Conservation (phyloP, 2,329 filamentous ascomycete species). For the Lasiodiplodia theobromae region DNA sequence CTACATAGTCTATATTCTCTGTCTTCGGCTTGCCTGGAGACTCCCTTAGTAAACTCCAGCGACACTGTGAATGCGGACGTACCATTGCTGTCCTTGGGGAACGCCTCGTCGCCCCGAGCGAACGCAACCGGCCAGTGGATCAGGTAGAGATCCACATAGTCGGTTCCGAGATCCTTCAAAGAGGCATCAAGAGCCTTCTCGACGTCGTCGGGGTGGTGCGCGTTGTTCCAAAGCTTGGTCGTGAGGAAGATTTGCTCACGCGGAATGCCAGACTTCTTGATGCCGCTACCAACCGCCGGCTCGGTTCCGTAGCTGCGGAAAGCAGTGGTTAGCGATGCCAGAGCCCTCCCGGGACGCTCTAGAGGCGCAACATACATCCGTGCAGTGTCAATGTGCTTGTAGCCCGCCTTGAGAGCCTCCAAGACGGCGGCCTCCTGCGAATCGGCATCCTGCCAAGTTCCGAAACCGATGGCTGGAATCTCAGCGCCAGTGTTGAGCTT, state of each 20-base stretch:
- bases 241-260: slow-evolving; percentile 90
- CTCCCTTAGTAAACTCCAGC: slow-evolving; percentile 30
- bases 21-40: slow-evolving; percentile 67
- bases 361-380: slow-evolving; percentile 29
- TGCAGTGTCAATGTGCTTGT: slow-evolving; percentile 62
- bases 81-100: slow-evolving; percentile 3
- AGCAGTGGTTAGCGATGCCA: background rate
- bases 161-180: slow-evolving; percentile 70
- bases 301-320: slow-evolving; percentile 78
- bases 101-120: slow-evolving; percentile 54
- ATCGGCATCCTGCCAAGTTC: slow-evolving; percentile 83
- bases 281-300: slow-evolving; percentile 78
- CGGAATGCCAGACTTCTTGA: slow-evolving; percentile 81
- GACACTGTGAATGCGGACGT: slow-evolving; percentile 36
- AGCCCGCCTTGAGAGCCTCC: slow-evolving; percentile 46
- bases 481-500: slow-evolving; percentile 71
- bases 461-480: slow-evolving; percentile 79
- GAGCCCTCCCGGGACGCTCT: too few species aligned
- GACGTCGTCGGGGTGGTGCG: slow-evolving; percentile 68
- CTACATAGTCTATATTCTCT: slow-evolving; percentile 75
- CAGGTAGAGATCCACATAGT: slow-evolving; percentile 90
- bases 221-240: slow-evolving; percentile 92
- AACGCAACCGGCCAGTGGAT: slow-evolving; percentile 85
- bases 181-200: slow-evolving; percentile 51
- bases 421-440: slow-evolving; percentile 63